Evolutionary conservation across 352 stramenopile genomes (phyloP), one percentile per base, ranked within the genome.

Genomic region (Pythium plurisporium): DNA sequence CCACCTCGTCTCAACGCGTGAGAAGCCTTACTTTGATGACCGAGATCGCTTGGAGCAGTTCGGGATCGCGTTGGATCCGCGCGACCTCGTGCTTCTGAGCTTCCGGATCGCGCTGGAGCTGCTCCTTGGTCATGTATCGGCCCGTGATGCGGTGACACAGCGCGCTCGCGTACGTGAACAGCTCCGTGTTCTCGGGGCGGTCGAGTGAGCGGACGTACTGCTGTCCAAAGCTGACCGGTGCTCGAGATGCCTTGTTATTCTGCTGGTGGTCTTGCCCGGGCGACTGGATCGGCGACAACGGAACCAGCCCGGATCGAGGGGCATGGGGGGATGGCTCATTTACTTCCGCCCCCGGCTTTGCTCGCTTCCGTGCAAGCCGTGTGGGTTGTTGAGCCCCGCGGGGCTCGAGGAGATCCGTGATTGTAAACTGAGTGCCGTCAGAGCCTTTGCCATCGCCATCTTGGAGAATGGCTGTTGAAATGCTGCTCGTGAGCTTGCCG

Each of bases 161-260:
- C 6, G 81, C 64, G 47, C 79, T 91, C 3, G 76, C 61, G 38
- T 91, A 91, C 7, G 74, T 56, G 44, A 91, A 91, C 10, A 91
- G 49, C 50, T 89, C 76, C 0, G 77, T 72, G 49, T 81, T 87
- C 53, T 91, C 78, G 1, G 80, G 68, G 5, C 57, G 49, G 0
- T 84, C 66, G 3, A 89, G 49, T 0, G 55, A 41, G 1, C 71
- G 54, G 0, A 82, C 48, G 48, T 86, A 89, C 15, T 59, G 41
- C 29, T 53, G 40, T 25, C 31, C 10, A 20, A 23, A 4, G 17
- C 23, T 5, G 4, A 31, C 27, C 43, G 38, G 47, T 15, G 15
- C 14, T 23, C n/a, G 33, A 15, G 31, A 15, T 31, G 20, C 6
- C 17, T 55, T 45, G 8, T 36, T 26, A 25, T 42, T 45, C 15